These are phyloP conservation scores for Marchantia polymorpha DNA, from an alignment of 225 moss, liverwort and hornwort genomes.

Conservation along the genomic window DNA sequence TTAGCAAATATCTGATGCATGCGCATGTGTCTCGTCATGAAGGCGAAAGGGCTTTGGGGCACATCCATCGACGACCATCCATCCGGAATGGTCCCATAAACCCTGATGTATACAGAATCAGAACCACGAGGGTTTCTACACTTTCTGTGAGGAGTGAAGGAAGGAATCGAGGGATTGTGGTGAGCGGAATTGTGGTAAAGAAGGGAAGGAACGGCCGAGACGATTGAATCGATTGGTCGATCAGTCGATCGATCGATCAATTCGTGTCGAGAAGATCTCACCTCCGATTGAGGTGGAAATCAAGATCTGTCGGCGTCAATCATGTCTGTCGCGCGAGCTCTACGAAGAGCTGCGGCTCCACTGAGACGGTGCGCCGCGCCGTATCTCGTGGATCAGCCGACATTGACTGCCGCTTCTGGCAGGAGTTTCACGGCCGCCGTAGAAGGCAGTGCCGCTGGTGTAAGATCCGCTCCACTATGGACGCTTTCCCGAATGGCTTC, in stretches of 20 bases:
- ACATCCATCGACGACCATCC: too few relatives aligned
- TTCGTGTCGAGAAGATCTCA: not conserved
- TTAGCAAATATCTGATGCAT: too few relatives aligned
- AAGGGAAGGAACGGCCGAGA: too few relatives aligned
- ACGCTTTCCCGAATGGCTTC: constrained; percentile 30
- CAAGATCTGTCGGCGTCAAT: constrained; percentile 12
- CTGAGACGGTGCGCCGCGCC: constrained; percentile 21
- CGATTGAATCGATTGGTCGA: not conserved
- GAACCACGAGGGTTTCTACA: too few relatives aligned
- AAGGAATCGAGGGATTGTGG: too few relatives aligned
- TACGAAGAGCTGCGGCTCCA: constrained; percentile 28
- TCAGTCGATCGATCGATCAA: not conserved
- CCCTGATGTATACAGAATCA: too few relatives aligned
- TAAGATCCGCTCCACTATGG: constrained; percentile 15
- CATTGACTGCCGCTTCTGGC: not conserved
- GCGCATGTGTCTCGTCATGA: too few relatives aligned
- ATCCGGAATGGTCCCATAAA: too few relatives aligned
- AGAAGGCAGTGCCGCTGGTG: not conserved
- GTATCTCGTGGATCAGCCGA: constrained; percentile 15
- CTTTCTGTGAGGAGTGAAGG: too few relatives aligned
- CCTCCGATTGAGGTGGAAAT: not conserved
- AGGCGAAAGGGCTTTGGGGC: too few relatives aligned
- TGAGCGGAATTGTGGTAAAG: too few relatives aligned
- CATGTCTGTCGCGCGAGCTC: constrained; percentile 18
- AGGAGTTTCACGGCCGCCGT: constrained; percentile 1